Conservation (phyloP, 176 grass and related monocot species). For the Otatea glauca region DNA sequence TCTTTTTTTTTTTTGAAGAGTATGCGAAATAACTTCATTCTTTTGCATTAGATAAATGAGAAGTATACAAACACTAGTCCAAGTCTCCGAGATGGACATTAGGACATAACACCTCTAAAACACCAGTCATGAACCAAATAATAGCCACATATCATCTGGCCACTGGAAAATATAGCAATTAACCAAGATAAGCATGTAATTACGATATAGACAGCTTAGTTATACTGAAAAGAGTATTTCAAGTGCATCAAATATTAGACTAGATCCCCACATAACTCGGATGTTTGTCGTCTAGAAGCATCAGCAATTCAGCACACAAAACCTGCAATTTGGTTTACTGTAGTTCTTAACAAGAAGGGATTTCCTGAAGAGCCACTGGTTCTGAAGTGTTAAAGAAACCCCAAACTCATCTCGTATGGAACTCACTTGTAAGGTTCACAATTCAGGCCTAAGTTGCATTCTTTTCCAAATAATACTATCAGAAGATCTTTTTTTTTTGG, state of each 20-base stretch:
- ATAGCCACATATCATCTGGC: neutral
- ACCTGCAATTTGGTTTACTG: neutral
- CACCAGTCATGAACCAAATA: neutral
- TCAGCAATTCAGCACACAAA: neutral
- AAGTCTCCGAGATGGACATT: slow-evolving; percentile 1
- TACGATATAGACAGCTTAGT: neutral
- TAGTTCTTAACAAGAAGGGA: neutral
- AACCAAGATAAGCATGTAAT: neutral
- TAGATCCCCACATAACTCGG: neutral
- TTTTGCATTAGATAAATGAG: neutral
- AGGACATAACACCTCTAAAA: neutral
- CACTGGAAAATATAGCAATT: neutral
- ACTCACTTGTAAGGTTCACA: neutral
- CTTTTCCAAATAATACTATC: neutral
- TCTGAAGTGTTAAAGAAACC: neutral
- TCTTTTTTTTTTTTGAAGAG: neutral
- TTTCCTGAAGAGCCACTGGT: neutral
- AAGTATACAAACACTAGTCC: neutral
- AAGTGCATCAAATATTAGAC: neutral
- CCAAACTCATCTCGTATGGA: neutral
- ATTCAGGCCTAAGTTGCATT: neutral
- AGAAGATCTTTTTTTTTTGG: neutral
- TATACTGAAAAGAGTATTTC: neutral
- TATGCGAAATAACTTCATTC: neutral
- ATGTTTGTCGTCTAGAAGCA: neutral